Evolutionary conservation across 2,329 filamentous ascomycete species (phyloP), one percentile per base, ranked within the genome.

Genomic region (Cytospora piceae): DNA sequence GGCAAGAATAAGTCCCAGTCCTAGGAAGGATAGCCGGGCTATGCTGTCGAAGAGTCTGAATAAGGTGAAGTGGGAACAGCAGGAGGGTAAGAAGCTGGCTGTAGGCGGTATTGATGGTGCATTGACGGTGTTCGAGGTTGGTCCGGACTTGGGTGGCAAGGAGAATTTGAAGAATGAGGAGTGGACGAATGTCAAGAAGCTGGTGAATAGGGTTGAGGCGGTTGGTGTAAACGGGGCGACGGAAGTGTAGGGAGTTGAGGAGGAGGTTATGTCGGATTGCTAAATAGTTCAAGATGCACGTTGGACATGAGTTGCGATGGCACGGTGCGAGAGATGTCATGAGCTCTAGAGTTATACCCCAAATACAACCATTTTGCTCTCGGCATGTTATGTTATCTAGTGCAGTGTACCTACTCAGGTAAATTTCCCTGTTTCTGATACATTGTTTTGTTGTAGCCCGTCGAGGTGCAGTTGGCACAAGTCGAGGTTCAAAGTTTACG

Each of bases 91-190:
- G 77, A 86, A 92, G 60, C 81, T 98, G 59, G 95, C 94, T 1
- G 93, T 93, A 0, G 96, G 95, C 54, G 95, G 95, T 4, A 90
- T 99, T 68, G 94, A 97, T 73, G 94, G 94, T 14, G 88, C 93
- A 1, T 83, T 97, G 27, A 97, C 91, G 0, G 87, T 99, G 9
- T 99, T 98, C 74, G 95, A 99, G 78, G 94, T 99, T 64, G 90
- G 93, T 29, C 81, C 84, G 72, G 87, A 94, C 70, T 76, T 96
- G 14, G 93, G 94, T 31, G 94, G 93, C n/a, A 89, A 90, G 70
- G 95, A 98, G 73, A 85, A 87, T 39, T 84, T 92, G 49, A 90
- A 91, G 75, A 88, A 87, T 61, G 95, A 99, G 73, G 94, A 98
- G 76, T 99, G 95, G 94, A 87, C 90, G 7, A 91, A 87, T 42